A percentile compares a stretch with the other conserved stretches of the same genome.
Evolutionary conservation across 352 stramenopile species (phyloP).

Genomic region (Phytophthora pluvialis): DNA sequence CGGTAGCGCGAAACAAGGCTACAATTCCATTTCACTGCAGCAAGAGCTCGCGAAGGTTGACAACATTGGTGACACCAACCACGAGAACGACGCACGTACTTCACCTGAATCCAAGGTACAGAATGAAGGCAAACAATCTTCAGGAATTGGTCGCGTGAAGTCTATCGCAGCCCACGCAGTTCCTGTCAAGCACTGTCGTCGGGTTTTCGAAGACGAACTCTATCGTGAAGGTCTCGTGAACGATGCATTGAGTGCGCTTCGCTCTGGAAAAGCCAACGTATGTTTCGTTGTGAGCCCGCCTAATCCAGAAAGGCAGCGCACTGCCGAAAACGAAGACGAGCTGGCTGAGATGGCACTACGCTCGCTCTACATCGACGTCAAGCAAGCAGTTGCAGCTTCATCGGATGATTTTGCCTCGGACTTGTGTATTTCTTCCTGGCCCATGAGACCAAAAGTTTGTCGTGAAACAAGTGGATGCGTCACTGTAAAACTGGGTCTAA

Average conservation of each 20-base stretch:
- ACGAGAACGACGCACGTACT: neutral
- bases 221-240: constrained; percentile 51
- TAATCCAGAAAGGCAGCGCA: neutral
- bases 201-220: constrained; percentile 59
- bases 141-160: neutral
- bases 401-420: constrained; percentile 1
- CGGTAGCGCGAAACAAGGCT: constrained; percentile 18
- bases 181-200: constrained; percentile 39
- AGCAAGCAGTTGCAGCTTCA: constrained; percentile 27
- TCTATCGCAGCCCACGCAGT: constrained; percentile 31
- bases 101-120: neutral
- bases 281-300: constrained; percentile 44
- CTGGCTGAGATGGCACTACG: constrained; percentile 49
- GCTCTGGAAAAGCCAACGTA: constrained; percentile 24
- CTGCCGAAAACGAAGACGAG: constrained; percentile 27
- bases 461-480: constrained; percentile 36
- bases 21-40: constrained; percentile 54
- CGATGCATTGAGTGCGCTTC: constrained; percentile 33
- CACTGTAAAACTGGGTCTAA: constrained; percentile 31
- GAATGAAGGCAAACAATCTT: neutral
- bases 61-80: neutral
- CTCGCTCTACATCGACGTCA: constrained; percentile 57
- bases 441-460: constrained; percentile 23
- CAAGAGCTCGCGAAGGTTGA: constrained; percentile 9
- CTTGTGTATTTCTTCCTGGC: constrained; percentile 17